Evolutionary conservation across 371 early-diverging fungal species (phyloP), one percentile per base, ranked within the genome.

Genomic region (Entomophthora muscae): DNA sequence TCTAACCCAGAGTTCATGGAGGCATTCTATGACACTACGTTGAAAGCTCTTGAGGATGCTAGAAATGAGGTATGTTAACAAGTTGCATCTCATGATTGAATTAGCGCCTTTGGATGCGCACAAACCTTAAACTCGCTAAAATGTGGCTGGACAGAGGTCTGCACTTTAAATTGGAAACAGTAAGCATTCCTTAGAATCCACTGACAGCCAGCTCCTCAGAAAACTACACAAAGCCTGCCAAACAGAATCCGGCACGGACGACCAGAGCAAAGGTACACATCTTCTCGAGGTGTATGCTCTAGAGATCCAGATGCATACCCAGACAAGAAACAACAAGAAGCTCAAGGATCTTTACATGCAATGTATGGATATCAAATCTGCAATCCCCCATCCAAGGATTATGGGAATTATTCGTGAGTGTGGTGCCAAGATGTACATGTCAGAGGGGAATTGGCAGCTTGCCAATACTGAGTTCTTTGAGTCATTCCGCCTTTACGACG

Each of bases 341-440:
- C 75, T 91, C 22, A 92, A 92, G 79, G 83, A 78, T 32, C 69
- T 91, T 28, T 97, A 93, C 68, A 83, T 90, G 63, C 88, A 90
- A 70, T 90, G 92, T 68, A 67, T 90, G 29, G 74, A 77, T 32
- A 88, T 97, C 63, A 89, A 88, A 70, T 91, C 91, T 0, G 95
- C 95, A 17, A 92, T 95, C 31, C 92, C 97, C 1, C 95, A 93
- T 69, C 95, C 95, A 32, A 79, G 91, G 23, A 91, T 93, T 72
- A 92, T 93, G 92, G 96, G 93, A 32, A 86, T 93, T 29, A 93
- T 97, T 67, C 84, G 91, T 58, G 95, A 95, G 75, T 93, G 93
- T 69, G 97, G 95, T 54, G 97, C 95, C 32, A 97, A 95, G 71
- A 93, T 97, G 93, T 89, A 91, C 71, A 94, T 96, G 95, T 74